Conservation (phyloP, 257 asterid species). For the Penstemon davidsonii region DNA sequence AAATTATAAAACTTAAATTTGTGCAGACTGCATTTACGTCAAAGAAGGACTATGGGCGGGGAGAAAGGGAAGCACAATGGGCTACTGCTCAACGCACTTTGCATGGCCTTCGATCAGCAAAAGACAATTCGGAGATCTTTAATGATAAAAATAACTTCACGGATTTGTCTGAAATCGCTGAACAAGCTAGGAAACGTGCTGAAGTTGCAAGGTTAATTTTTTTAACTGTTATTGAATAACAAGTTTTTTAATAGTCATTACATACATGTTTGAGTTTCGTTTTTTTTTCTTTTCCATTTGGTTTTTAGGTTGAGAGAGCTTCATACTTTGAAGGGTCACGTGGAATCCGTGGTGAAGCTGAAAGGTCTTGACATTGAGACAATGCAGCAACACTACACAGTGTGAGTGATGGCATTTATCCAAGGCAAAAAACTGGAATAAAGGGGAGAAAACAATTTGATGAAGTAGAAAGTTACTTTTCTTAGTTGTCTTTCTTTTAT, state of each 20-base stretch:
- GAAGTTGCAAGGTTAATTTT: conserved; percentile 44
- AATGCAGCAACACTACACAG: conserved; percentile 51
- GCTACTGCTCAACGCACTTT: conserved; percentile 41
- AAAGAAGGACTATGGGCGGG: conserved; percentile 49
- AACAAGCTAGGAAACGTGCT: conserved; percentile 54
- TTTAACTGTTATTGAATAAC: neutral
- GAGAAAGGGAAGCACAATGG: conserved; percentile 34
- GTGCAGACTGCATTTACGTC: conserved; percentile 47
- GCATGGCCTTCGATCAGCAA: conserved; percentile 44
- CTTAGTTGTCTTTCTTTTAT: conserved; percentile 1
- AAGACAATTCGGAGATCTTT: conserved; percentile 20
- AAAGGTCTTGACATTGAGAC: too few species aligned
- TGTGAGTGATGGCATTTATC: conserved; percentile 16
- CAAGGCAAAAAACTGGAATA: conserved; percentile 12
- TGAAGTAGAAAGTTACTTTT: conserved; percentile 22
- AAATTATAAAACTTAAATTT: neutral
- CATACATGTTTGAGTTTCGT: neutral
- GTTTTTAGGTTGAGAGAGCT: conserved; percentile 45
- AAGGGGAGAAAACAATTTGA: conserved; percentile 21
- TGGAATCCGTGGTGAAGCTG: conserved; percentile 29
- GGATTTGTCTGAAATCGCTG: conserved; percentile 51
- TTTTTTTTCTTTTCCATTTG: neutral
- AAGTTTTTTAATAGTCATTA: neutral
- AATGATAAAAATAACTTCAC: conserved; percentile 40
- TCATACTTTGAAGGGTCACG: conserved; percentile 55